Evolutionary conservation across 2,329 filamentous ascomycete genomes (phyloP).

Genomic region (Aureobasidium sp.): DNA sequence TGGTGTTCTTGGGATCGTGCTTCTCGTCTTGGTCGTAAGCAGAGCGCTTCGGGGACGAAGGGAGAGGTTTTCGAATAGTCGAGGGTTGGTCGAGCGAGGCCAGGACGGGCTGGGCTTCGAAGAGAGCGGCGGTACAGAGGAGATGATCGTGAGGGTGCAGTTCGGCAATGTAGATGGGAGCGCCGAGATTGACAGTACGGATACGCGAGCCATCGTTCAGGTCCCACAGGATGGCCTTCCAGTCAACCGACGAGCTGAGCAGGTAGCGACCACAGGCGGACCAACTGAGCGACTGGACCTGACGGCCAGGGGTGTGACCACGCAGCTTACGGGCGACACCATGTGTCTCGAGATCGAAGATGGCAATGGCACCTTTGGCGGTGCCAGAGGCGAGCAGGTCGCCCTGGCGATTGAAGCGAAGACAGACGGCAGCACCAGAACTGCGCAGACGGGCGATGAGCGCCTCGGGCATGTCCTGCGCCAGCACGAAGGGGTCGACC

Average conservation of each 20-base stretch:
- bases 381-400: constrained; percentile 92
- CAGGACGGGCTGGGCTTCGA: constrained; percentile 84
- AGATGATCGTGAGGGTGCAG: constrained; percentile 82
- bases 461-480: constrained; percentile 80
- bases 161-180: constrained; percentile 92
- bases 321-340: constrained; percentile 89
- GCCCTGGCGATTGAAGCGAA: constrained; percentile 87
- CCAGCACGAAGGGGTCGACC: constrained; percentile 61
- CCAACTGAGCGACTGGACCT: constrained; percentile 94
- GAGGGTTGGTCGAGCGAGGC: constrained; percentile 50
- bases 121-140: constrained; percentile 82
- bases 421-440: constrained; percentile 53
- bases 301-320: constrained; percentile 68
- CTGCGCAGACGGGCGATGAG: constrained; percentile 78
- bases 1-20: constrained; percentile 89
- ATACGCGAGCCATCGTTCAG: constrained; percentile 62
- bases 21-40: constrained; percentile 72
- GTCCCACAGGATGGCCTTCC: constrained; percentile 96
- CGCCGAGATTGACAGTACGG: constrained; percentile 82
- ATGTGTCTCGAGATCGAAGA: constrained; percentile 97
- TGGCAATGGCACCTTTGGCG: constrained; percentile 81
- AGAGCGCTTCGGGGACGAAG: constrained; percentile 71
- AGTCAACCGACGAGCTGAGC: constrained; percentile 87
- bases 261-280: constrained; percentile 85
- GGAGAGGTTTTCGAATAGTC: constrained; percentile 66